Evolutionary conservation across 495 filamentous ascomycete genomes (phyloP).

Genomic region (Penicilliopsis zonata): DNA sequence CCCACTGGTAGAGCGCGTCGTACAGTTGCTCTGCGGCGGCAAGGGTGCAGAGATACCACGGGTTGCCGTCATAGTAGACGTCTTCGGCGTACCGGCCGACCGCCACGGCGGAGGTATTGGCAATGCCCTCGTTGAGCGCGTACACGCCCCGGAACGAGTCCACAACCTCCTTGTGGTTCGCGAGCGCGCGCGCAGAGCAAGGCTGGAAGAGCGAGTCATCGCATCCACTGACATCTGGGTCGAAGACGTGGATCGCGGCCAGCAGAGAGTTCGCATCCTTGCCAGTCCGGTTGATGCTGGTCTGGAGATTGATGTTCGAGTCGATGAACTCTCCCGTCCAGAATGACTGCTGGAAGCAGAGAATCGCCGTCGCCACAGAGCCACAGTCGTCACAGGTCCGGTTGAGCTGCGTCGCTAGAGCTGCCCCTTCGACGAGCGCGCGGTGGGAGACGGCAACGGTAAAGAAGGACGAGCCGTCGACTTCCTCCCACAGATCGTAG

Average conservation of each 20-base stretch:
- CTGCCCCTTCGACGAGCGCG: constrained; percentile 47
- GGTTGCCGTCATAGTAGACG: constrained; percentile 54
- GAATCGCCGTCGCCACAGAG: constrained; percentile 40
- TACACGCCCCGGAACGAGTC: constrained; percentile 51
- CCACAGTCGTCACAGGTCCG: constrained; percentile 40
- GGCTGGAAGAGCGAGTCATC: constrained; percentile 45
- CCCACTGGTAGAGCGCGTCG: constrained; percentile 38
- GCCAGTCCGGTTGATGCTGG: constrained; percentile 38
- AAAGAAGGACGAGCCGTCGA: constrained; percentile 50
- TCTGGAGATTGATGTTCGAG: constrained; percentile 41
- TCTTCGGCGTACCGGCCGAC: constrained; percentile 66
- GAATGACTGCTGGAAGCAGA: constrained; percentile 52
- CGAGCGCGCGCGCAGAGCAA: constrained; percentile 47
- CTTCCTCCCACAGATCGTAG: constrained; percentile 64
- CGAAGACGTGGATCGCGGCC: constrained; percentile 51
- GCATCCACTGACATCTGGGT: constrained; percentile 39
- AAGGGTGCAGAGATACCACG: constrained; percentile 54
- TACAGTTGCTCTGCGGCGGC: constrained; percentile 40
- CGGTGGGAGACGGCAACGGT: constrained; percentile 33
- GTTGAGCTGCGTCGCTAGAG: constrained; percentile 33
- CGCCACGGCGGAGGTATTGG: constrained; percentile 36
- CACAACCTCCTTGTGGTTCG: constrained; percentile 51
- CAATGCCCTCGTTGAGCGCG: constrained; percentile 40
- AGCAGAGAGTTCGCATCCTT: constrained; percentile 54
- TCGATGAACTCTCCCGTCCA: constrained; percentile 48